Percentiles rank a stretch among this genome's conserved stretches.
Evolutionary conservation across 2,329 filamentous ascomycete species (phyloP).

Genomic region (Penicillium occitanis): DNA sequence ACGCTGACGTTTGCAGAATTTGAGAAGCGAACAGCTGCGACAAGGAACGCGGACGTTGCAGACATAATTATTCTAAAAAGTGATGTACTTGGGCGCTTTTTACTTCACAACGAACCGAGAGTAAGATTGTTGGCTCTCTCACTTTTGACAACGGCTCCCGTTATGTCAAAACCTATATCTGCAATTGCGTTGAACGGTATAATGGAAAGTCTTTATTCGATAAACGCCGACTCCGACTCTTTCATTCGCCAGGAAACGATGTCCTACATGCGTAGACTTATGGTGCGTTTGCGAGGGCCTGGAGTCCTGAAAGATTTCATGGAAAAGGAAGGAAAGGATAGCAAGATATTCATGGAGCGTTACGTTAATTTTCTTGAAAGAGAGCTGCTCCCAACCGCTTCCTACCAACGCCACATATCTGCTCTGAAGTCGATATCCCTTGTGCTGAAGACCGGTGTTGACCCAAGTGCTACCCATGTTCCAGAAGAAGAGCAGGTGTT

Average conservation of each 20-base stretch:
- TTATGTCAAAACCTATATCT: constrained; percentile 72
- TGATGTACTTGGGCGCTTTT: constrained; percentile 37
- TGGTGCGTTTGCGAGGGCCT: constrained; percentile 70
- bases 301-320: constrained; percentile 24
- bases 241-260: constrained; percentile 81
- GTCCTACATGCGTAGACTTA: constrained; percentile 70
- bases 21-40: constrained; percentile 25
- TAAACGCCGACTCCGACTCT: constrained; percentile 81
- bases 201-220: constrained; percentile 63
- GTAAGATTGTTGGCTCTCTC: constrained; percentile 80
- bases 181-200: constrained; percentile 62
- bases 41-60: constrained; percentile 20
- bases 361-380: constrained; percentile 69
- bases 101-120: constrained; percentile 55
- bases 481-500: constrained; percentile 48
- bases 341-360: constrained; percentile 64
- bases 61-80: constrained; percentile 36
- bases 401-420: constrained; percentile 86
- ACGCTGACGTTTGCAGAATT: constrained; percentile 30
- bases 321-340: constrained; percentile 31
- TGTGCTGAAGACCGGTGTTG: constrained; percentile 69
- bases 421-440: constrained; percentile 69
- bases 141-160: constrained; percentile 72
- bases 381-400: constrained; percentile 76
- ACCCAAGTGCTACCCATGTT: constrained; percentile 44